Evolutionary conservation across 441 rosid species (phyloP).

Genomic region (Aquilaria agallochum): DNA sequence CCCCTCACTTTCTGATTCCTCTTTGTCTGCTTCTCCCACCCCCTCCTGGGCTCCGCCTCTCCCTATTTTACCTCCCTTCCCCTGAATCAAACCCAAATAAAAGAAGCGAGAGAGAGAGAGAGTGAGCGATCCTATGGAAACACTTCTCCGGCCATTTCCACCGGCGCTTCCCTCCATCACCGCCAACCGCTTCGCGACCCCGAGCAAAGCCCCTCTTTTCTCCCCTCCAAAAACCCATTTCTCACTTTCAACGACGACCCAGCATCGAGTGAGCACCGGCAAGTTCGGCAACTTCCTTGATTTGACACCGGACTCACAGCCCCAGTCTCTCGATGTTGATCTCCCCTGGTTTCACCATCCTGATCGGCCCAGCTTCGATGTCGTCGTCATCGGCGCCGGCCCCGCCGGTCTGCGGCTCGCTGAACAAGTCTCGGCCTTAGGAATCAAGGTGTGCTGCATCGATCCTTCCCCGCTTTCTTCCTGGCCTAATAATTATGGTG

Average conservation of each 20-base stretch:
- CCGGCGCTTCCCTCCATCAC: constrained; percentile 14
- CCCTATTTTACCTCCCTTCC: neutral
- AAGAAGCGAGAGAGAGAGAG: no score
- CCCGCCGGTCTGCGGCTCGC: constrained; percentile 68
- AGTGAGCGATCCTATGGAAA: constrained; percentile 22
- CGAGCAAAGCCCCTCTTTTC: constrained; percentile 6
- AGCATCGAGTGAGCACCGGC: constrained; percentile 21
- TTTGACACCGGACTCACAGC: constrained; percentile 33
- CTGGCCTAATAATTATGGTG: constrained; percentile 71
- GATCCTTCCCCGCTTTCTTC: constrained; percentile 63
- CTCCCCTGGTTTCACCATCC: constrained; percentile 36
- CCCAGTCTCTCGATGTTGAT: constrained; percentile 32
- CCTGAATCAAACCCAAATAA: neutral
- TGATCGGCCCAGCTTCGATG: constrained; percentile 36
- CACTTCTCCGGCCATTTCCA: constrained; percentile 22
- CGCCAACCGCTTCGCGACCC: neutral
- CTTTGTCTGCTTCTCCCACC: constrained; percentile 11
- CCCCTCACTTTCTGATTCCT: constrained; percentile 7
- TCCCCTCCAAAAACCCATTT: constrained; percentile 4
- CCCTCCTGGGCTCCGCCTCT: neutral
- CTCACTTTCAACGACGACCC: constrained; percentile 11
- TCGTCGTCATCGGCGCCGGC: constrained; percentile 56
- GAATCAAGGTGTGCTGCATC: constrained; percentile 64
- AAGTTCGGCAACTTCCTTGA: constrained; percentile 42
- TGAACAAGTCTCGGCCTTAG: constrained; percentile 48